Evolutionary conservation across 129 eudicot species (phyloP).

Genomic region (sunflower (Helianthus annuus)): DNA sequence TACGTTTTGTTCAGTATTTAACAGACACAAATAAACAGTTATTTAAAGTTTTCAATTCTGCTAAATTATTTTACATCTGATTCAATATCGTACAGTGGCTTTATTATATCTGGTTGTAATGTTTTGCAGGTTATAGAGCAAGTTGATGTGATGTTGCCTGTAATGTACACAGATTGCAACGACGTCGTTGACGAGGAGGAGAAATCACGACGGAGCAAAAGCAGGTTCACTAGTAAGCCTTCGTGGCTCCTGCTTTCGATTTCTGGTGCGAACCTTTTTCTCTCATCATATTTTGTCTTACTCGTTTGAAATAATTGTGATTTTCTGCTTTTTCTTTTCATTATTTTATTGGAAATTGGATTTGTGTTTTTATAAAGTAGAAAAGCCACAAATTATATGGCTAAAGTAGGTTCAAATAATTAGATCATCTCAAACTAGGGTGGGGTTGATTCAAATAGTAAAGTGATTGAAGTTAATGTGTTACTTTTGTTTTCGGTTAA

Average conservation of each 20-base stretch:
- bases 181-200: constrained; percentile 25
- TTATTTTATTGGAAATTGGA: constrained; percentile 14
- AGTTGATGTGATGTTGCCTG: constrained; percentile 34
- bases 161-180: constrained; percentile 8
- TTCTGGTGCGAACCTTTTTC: constrained; percentile 22
- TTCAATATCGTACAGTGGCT: constrained; percentile 12
- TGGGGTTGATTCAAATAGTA: too few relatives aligned
- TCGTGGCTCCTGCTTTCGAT: constrained; percentile 44
- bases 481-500: too few relatives aligned
- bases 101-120: constrained; percentile 5
- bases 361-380: too few relatives aligned
- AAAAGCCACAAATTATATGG: too few relatives aligned
- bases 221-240: constrained; percentile 33
- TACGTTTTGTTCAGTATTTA: too few relatives aligned
- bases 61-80: background rate
- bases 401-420: too few relatives aligned
- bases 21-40: background rate
- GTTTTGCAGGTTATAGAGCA: constrained; percentile 30
- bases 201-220: constrained; percentile 34
- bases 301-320: too few relatives aligned
- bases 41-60: constrained; percentile 5
- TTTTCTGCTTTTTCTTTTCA: background rate
- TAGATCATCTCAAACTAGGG: too few relatives aligned
- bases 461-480: too few relatives aligned
- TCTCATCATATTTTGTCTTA: too few relatives aligned